Base-by-base conservation (phyloP, 2,329 filamentous ascomycete genomes). In the Epichloe brachyelytri region DNA sequence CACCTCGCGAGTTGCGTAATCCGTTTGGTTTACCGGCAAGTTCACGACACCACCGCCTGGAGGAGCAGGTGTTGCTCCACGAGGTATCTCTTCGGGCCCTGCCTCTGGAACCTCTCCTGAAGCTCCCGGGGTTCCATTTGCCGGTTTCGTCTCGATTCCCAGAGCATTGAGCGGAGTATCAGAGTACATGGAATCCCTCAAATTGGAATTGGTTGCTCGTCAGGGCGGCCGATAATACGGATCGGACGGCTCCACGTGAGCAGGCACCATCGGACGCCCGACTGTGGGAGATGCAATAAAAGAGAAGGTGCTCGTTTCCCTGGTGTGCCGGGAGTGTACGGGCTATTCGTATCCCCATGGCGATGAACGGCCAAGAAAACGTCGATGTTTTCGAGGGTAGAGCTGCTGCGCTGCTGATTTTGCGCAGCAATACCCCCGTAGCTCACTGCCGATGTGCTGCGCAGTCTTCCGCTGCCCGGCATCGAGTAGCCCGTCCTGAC, bases 1-100 rank as follows among this genome's bases (percentile, higher is more conserved):
- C 0, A 94, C 88, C 66, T 98, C 93, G 51, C 93, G 84, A 1
- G 91, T 93, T 2, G 90, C 85, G 63, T 97, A 97, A 62, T 98
- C 91, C 1, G 86, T 83, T 45, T 81, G 76, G 20, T 80, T 82
- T 1, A 74, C 70, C 37, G 78, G 72, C 36, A 76, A 65, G 52
- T 50, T 55, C 52, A 56, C 51, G 22, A 41, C 26, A 10, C 69
- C 45, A 3, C 69, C 64, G 33, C 66, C 58, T 43, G 67, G 58
- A 2, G 71, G 71, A 1, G 71, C 70, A 3, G 74, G 72, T 3
- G 75, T 75, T 12, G 65, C 65, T 17, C 69, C 71, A 19, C 69
- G 66, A 2, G 69, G 67, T 19, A 69, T 66, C 48, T 73, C 67
- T 3, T 63, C 60, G 7, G 20, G 8, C 8, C 69, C 74, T 20